These are phyloP conservation scores for Ogataea philodendri DNA, from an alignment of 805 yeast species.

Conservation along the genomic window DNA sequence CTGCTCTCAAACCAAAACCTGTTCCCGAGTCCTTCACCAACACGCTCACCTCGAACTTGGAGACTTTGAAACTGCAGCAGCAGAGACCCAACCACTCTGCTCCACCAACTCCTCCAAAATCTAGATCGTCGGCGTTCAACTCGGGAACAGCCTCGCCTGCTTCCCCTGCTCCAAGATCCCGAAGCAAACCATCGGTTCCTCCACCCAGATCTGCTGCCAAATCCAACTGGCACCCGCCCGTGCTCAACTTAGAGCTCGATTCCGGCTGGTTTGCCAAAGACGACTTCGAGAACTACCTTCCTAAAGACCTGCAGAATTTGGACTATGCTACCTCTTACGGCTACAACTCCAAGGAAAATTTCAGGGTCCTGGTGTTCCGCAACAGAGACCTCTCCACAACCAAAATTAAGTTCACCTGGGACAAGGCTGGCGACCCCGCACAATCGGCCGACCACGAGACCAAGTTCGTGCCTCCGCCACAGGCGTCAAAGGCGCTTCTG, in stretches of 20 bases:
- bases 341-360: slow-evolving; percentile 27
- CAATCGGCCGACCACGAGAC: slow-evolving; percentile 31
- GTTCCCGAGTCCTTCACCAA: slow-evolving; percentile 1
- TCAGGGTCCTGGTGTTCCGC: slow-evolving; percentile 38
- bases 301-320: slow-evolving; percentile 38
- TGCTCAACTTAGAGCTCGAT: slow-evolving; percentile 41
- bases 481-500: slow-evolving; percentile 35
- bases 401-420: slow-evolving; percentile 41
- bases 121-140: slow-evolving; percentile 23
- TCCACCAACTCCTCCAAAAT: slow-evolving; percentile 35
- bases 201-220: slow-evolving; percentile 21
- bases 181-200: slow-evolving; percentile 16
- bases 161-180: slow-evolving; percentile 15
- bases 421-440: slow-evolving; percentile 25
- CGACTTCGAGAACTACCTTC: slow-evolving; percentile 32
- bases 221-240: slow-evolving; percentile 33
- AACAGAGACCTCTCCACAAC: slow-evolving; percentile 42
- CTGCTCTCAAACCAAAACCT: slow-evolving; percentile 3
- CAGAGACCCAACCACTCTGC: slow-evolving; percentile 16
- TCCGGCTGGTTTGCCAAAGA: slow-evolving; percentile 47
- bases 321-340: slow-evolving; percentile 35
- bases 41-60: slow-evolving; percentile 7
- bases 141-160: slow-evolving; percentile 14
- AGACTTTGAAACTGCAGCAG: slow-evolving; percentile 6
- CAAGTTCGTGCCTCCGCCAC: slow-evolving; percentile 45